These are phyloP conservation scores for Pugionium cornutum DNA, from an alignment of 345 rosid species.

Conservation along the genomic window DNA sequence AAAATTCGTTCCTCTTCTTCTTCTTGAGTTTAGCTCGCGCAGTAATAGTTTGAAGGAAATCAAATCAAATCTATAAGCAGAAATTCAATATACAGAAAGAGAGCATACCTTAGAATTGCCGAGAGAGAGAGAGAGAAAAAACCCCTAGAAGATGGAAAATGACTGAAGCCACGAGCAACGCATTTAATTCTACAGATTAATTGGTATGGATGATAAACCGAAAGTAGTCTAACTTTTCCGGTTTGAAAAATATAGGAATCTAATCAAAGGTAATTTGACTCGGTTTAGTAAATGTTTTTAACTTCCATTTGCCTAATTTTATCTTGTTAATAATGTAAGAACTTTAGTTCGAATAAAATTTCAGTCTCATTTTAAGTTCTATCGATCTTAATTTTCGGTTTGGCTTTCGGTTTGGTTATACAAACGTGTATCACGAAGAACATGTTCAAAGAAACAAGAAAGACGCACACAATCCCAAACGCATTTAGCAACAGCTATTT, in stretches of 20 bases:
- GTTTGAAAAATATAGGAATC: neutral
- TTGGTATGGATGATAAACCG: neutral
- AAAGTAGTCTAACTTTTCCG: neutral
- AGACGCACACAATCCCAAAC: slow-evolving; percentile 28
- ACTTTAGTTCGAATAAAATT: neutral
- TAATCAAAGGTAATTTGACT: neutral
- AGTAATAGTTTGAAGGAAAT: neutral
- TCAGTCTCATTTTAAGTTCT: neutral
- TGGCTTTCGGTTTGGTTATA: neutral
- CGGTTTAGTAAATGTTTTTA: neutral
- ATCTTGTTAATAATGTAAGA: neutral
- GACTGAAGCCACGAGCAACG: slow-evolving; percentile 28
- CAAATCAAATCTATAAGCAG: neutral
- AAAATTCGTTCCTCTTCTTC: neutral
- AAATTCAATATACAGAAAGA: slow-evolving; percentile 14
- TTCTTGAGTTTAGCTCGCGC: slow-evolving; percentile 2
- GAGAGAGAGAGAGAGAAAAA: neutral
- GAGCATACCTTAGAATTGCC: slow-evolving; percentile 28
- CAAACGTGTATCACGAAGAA: slow-evolving; percentile 16
- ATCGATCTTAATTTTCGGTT: neutral
- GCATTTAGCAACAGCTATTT: slow-evolving; percentile 26
- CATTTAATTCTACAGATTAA: neutral
- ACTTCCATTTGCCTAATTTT: neutral
- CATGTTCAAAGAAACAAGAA: slow-evolving; percentile 6
- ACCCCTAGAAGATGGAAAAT: slow-evolving; percentile 29